phyloP scores from a whole-genome alignment of 1,284 basidiomycete species.

The Rugosomyces carneus region DNA sequence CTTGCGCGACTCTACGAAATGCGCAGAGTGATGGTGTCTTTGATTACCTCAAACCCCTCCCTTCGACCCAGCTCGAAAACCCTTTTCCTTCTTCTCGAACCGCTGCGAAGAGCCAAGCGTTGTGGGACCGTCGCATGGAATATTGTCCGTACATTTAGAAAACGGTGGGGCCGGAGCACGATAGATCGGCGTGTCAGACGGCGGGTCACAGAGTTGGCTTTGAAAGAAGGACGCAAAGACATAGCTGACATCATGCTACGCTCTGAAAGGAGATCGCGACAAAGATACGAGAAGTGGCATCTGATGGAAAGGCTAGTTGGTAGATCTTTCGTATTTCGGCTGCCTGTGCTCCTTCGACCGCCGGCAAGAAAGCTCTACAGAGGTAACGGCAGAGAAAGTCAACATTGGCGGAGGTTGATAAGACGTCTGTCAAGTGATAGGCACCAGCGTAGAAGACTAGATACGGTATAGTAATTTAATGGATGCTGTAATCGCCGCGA shows the following conservation, averaged over 20 bases:
- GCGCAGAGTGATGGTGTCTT: slow-evolving; percentile 33
- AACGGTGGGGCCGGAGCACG: slow-evolving; percentile 47
- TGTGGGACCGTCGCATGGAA: slow-evolving; percentile 48
- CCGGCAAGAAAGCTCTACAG: slow-evolving; percentile 21
- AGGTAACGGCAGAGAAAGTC: slow-evolving; percentile 27
- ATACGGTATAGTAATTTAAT: no score
- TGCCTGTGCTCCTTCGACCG: slow-evolving; percentile 16
- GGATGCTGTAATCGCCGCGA: no score
- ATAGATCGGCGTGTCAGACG: slow-evolving; percentile 54
- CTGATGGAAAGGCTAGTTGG: slow-evolving; percentile 24
- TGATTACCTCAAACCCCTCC: slow-evolving; percentile 40
- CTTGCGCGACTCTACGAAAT: slow-evolving; percentile 32
- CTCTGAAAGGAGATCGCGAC: slow-evolving; percentile 21
- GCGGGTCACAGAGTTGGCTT: slow-evolving; percentile 47
- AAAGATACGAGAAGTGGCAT: slow-evolving; percentile 19
- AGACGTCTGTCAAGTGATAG: slow-evolving; percentile 17
- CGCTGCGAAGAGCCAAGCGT: slow-evolving; percentile 37
- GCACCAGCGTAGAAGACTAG: slow-evolving; percentile 12
- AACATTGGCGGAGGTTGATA: slow-evolving; percentile 27
- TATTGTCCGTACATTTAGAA: slow-evolving; percentile 38
- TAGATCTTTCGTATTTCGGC: slow-evolving; percentile 13
- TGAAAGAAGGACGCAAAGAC: slow-evolving; percentile 54
- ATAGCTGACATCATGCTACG: slow-evolving; percentile 36
- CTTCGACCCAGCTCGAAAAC: slow-evolving; percentile 58
- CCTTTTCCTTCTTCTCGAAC: slow-evolving; percentile 49